phyloP scores from a whole-genome alignment of 148 eudicot genomes.

The Spergularia bocconei region DNA sequence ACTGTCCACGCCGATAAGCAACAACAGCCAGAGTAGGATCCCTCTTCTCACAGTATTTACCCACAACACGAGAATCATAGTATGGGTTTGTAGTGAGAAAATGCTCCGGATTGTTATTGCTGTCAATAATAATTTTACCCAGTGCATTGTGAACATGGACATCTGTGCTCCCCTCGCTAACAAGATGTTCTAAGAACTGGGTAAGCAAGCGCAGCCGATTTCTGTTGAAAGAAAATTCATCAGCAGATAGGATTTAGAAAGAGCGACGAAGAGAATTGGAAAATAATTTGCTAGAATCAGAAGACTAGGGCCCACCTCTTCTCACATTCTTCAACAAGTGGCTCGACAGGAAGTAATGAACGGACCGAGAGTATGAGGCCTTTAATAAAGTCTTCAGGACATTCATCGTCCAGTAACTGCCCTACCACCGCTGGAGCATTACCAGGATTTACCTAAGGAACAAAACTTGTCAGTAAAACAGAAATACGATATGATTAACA shows the following conservation, averaged over 20 bases:
- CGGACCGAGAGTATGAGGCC: constrained; percentile 94
- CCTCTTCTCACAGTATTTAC: constrained; percentile 97
- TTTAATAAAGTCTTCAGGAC: constrained; percentile 97
- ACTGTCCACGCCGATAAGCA: constrained; percentile 93
- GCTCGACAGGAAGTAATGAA: constrained; percentile 95
- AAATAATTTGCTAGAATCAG: neutral
- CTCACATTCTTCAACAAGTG: constrained; percentile 92
- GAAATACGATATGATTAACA: constrained; percentile 9
- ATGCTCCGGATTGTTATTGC: constrained; percentile 96
- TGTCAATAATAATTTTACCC: constrained; percentile 94
- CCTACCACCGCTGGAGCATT: constrained; percentile 98
- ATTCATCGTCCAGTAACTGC: constrained; percentile 92
- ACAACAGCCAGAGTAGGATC: constrained; percentile 99
- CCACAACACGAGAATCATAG: constrained; percentile 97
- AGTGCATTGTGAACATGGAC: constrained; percentile 97
- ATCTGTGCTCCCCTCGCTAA: constrained; percentile 97
- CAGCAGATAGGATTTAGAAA: constrained; percentile 3
- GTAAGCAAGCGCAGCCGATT: constrained; percentile 93
- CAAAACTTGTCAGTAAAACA: neutral
- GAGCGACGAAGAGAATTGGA: neutral
- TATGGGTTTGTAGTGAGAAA: constrained; percentile 93
- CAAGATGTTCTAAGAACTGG: constrained; percentile 95
- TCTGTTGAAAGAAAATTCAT: constrained; percentile 41
- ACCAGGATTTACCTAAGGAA: constrained; percentile 77
- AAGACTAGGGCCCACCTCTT: constrained; percentile 52